A percentile compares a stretch with the other conserved stretches of the same genome.
These are phyloP conservation scores for Gossypium ekmanianum DNA, from an alignment of 345 rosid genomes.

Conservation along the genomic window DNA sequence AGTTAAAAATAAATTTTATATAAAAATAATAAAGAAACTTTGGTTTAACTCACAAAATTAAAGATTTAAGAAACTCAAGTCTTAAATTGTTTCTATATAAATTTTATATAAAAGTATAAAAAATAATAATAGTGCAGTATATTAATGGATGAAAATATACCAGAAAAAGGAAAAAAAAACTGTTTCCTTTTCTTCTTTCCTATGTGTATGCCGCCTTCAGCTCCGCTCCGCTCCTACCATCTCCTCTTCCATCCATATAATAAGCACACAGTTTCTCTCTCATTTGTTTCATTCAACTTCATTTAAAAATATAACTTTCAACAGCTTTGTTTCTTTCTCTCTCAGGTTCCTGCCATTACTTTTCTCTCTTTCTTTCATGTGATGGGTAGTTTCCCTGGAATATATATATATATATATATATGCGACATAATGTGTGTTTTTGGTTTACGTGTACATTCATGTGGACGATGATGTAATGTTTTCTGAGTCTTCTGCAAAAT, in stretches of 20 bases:
- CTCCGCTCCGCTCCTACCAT: background rate
- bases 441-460: background rate
- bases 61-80: no score
- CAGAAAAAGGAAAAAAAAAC: background rate
- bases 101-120: no score
- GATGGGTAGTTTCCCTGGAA: background rate
- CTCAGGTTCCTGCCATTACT: background rate
- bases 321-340: background rate
- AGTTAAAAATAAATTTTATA: no score
- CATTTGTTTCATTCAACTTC: background rate
- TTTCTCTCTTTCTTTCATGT: background rate
- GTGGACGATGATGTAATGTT: background rate
- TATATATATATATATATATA: background rate
- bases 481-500: background rate
- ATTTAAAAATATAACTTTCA: background rate
- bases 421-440: background rate
- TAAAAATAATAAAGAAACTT: no score
- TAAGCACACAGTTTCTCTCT: background rate
- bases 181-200: background rate
- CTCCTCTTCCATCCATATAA: background rate
- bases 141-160: no score
- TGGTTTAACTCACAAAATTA: no score
- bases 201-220: background rate
- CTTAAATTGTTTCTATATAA: no score
- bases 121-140: no score